Evolutionary conservation across 768 basidiomycete species (phyloP), one percentile per base, ranked within the genome.

Genomic region (Postia placenta): DNA sequence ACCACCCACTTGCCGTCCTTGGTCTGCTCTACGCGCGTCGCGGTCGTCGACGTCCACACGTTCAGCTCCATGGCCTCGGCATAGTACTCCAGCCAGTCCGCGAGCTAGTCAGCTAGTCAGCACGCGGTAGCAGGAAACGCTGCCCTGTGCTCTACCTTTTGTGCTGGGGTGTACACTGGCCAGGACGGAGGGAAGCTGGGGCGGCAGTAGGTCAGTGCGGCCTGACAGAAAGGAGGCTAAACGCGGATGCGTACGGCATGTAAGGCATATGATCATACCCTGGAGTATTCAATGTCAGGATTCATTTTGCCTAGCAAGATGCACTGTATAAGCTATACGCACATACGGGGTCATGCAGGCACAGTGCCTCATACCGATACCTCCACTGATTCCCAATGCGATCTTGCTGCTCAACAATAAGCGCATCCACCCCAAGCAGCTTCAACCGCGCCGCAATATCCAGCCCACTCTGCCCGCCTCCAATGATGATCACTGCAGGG

Each of bases 311-410:
- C n/a, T n/a, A 40, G 11, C 6, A 28, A 15, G 25, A 38, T 3
- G 17, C 7, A n/a, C 11, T 20, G 26, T 3, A 15, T 5, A 14
- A 73, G 80, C 69, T 56, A n/a, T n/a, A n/a, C n/a, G n/a, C n/a
- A 81, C 82, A 83, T 50, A 83, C 78, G n/a, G 80, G 74, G 60
- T 82, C 79, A 58, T 87, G 84, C 26, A 86, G 64, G 42, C 80
- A 83, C 33, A 86, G 64, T 11, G 81, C 74, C 45, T 83, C 76
- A 60, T 88, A 87, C 28, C 87, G 69, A 27, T 74, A 68, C 49
- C 83, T 68, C 85, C 83, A 86, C 40, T 75, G 76, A 58, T 85
- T 76, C 0, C 85, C 84, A 22, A 85, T 72, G 14, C 75, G 64
- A 14, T 60, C 51, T 43, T 81, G 74, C 62, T 74, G 79, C 60